Percentiles rank a stretch among this genome's conserved stretches.
phyloP scores from a whole-genome alignment of 805 yeast species.

The Phaffomyces opuntiae region DNA sequence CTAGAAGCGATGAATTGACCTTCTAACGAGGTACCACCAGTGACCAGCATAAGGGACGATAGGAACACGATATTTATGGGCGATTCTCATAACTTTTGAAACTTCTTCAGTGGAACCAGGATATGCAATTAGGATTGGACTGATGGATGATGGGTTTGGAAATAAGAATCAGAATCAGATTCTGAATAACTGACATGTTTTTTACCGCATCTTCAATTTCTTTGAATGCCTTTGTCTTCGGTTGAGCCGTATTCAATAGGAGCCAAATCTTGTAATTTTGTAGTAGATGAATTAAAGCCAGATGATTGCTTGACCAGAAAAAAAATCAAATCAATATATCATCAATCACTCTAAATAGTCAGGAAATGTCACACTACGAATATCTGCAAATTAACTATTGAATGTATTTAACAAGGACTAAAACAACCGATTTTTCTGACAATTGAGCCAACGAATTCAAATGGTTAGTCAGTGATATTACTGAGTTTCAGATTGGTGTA shows the following conservation, averaged over 20 bases:
- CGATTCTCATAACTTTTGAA: conserved; percentile 51
- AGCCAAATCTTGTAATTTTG: conserved; percentile 27
- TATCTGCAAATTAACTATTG: too few species aligned
- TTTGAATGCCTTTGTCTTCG: conserved; percentile 31
- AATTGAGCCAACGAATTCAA: too few species aligned
- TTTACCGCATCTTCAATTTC: conserved; percentile 34
- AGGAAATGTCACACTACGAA: too few species aligned
- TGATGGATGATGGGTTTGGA: conserved; percentile 61
- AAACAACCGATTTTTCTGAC: too few species aligned
- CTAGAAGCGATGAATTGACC: conserved; percentile 76
- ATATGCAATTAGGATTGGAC: conserved; percentile 52
- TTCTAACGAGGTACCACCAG: conserved; percentile 78
- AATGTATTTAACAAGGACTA: too few species aligned
- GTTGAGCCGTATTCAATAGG: conserved; percentile 37
- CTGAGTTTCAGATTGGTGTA: too few species aligned
- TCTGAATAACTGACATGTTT: conserved; percentile 27
- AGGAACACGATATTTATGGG: conserved; percentile 56
- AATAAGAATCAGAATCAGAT: conserved; percentile 52
- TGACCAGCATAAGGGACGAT: conserved; percentile 70
- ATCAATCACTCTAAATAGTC: too few species aligned
- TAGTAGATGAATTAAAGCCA: conserved; percentile 20
- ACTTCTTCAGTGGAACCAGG: conserved; percentile 65
- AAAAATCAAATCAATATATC: too few species aligned
- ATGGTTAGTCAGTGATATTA: too few species aligned
- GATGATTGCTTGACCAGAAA: neutral